Percentiles rank a stretch among this genome's conserved stretches.
These are phyloP conservation scores for Millerozyma acaciae DNA, from an alignment of 805 yeast genomes.

Conservation along the genomic window DNA sequence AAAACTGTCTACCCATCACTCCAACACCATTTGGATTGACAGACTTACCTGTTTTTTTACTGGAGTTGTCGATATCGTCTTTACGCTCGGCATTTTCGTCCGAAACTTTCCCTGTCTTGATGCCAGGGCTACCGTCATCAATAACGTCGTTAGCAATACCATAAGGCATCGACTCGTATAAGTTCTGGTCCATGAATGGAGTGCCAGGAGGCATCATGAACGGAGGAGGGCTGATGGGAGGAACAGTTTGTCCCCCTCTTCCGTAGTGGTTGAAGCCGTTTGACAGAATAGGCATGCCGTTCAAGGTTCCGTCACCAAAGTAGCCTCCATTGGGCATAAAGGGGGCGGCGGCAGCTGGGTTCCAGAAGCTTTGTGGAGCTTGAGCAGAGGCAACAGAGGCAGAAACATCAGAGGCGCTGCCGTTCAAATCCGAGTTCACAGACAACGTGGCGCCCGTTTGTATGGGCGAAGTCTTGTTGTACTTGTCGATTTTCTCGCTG, in stretches of 20 bases:
- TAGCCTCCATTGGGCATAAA: conserved; percentile 46
- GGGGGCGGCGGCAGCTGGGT: conserved; percentile 59
- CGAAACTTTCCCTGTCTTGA: too few relatives aligned
- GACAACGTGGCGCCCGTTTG: conserved; percentile 40
- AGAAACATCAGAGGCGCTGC: conserved; percentile 8
- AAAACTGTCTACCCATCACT: conserved; percentile 30
- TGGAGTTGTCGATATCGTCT: background rate
- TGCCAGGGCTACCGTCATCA: too few relatives aligned
- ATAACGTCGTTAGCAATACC: conserved; percentile 8
- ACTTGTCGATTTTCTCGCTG: conserved; percentile 61
- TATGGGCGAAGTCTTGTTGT: conserved; percentile 43
- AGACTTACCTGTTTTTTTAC: conserved; percentile 2
- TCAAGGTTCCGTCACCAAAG: conserved; percentile 22
- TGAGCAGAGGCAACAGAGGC: conserved; percentile 6
- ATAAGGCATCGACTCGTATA: conserved; percentile 30
- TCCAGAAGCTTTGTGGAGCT: conserved; percentile 49
- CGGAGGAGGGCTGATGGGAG: conserved; percentile 36
- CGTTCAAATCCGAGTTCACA: conserved; percentile 23
- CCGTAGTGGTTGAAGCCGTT: conserved; percentile 26
- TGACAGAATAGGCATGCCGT: conserved; percentile 21
- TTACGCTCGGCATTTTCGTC: too few relatives aligned
- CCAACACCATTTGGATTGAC: conserved; percentile 26
- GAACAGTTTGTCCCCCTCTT: conserved; percentile 29
- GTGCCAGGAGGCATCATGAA: conserved; percentile 35
- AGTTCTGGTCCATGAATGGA: conserved; percentile 34